Base-by-base conservation (phyloP, 2,329 filamentous ascomycete genomes). In the Colletotrichum sp. region DNA sequence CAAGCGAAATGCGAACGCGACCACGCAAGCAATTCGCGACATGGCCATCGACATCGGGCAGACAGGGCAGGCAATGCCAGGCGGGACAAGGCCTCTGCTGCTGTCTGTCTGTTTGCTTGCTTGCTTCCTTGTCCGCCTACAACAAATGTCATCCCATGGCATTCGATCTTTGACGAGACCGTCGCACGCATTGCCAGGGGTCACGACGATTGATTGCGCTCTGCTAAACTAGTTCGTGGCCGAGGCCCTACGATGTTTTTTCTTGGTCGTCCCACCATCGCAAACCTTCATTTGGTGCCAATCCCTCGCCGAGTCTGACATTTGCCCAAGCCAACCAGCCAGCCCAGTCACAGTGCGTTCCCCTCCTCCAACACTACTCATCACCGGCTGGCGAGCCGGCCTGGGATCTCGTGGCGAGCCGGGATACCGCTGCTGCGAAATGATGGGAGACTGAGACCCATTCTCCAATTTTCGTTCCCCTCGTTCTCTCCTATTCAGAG, bases 221-320 rank as follows among this genome's bases (percentile, higher is more conserved):
- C 21, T 65, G 56, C 36, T 43, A 52, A 38, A 71, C 28, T 58
- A 62, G 62, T 55, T 48, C 62, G 69, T 38, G 56, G 73, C 70
- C 62, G 64, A 58, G 73, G 48, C 62, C 62, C 69, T 72, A 36
- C 55, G 55, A 34, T 32, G 21, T 52, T 28, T 28, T 52, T 58
- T 64, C 62, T 67, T 72, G 55, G 69, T 72, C 62, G 56, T 75
- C 62, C 68, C 62, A 72, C 73, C 62, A 58, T 67, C 55, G 38
- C 56, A 72, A 68, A 66, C 48, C 69, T 64, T 66, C 56, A 64
- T 48, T 72, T 72, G 62, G 69, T 56, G 56, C 62, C 30, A 70
- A 43, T 64, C 55, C 64, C 32, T 66, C 52, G 68, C 61, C 58
- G 38, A 66, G 34, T 67, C 62, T 68, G 69, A 61, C 62, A 66